Conservation (phyloP, 345 rosid species). For the Raphanus sativus region DNA sequence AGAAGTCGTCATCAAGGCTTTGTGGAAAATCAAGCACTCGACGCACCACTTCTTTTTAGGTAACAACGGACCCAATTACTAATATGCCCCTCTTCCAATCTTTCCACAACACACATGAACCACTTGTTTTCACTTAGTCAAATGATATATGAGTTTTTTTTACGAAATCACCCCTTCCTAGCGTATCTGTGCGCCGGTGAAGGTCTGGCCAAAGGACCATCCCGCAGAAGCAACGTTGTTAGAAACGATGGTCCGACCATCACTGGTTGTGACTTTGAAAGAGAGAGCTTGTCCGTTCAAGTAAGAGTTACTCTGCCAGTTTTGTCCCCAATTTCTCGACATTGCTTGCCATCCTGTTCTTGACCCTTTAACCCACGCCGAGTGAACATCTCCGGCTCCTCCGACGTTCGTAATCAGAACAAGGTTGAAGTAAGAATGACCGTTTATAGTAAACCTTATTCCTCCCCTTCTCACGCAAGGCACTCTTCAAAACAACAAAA, state of each 20-base stretch:
- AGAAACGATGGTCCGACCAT: slow-evolving; percentile 57
- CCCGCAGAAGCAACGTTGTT: slow-evolving; percentile 61
- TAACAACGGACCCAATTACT: slow-evolving; percentile 26
- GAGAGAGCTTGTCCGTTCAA: slow-evolving; percentile 74
- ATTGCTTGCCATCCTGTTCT: slow-evolving; percentile 72
- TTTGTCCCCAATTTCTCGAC: slow-evolving; percentile 89
- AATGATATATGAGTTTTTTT: not conserved
- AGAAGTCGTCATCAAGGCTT: slow-evolving; percentile 30
- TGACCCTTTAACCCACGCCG: slow-evolving; percentile 63
- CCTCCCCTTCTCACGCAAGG: slow-evolving; percentile 70
- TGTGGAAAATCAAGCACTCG: slow-evolving; percentile 33
- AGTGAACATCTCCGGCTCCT: slow-evolving; percentile 75
- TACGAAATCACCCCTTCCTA: slow-evolving; percentile 7
- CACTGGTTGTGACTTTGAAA: slow-evolving; percentile 73
- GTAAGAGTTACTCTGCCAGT: slow-evolving; percentile 75
- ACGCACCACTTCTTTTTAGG: slow-evolving; percentile 26
- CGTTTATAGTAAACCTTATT: slow-evolving; percentile 72
- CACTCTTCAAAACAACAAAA: slow-evolving; percentile 43
- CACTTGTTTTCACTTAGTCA: not conserved
- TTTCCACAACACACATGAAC: slow-evolving; percentile 9
- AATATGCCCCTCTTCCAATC: slow-evolving; percentile 10
- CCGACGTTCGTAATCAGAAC: slow-evolving; percentile 77
- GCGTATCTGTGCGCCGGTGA: slow-evolving; percentile 54
- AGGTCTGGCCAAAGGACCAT: slow-evolving; percentile 86
- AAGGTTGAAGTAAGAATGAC: slow-evolving; percentile 78